These are phyloP conservation scores for Curvularia spicifera DNA, from an alignment of 2,329 filamentous ascomycete genomes.

Conservation along the genomic window DNA sequence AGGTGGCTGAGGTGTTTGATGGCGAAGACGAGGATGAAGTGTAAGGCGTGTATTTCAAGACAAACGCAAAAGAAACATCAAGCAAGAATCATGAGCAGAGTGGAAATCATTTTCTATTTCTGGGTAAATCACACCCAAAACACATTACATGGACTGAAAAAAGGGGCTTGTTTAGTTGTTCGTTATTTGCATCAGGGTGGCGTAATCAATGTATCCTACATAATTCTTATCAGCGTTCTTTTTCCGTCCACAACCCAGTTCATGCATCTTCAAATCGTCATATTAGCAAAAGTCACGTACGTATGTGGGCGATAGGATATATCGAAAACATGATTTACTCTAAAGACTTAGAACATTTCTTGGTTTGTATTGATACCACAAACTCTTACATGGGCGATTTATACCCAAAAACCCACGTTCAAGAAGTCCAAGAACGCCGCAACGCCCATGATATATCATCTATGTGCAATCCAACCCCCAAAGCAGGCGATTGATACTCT, in stretches of 20 bases:
- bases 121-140: neutral
- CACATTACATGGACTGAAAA: neutral
- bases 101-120: neutral
- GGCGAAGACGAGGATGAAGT: conserved; percentile 15
- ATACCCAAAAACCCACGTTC: neutral
- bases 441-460: neutral
- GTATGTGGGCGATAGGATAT: neutral
- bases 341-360: neutral
- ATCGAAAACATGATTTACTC: neutral
- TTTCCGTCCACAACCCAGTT: neutral
- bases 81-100: neutral
- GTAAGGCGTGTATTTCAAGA: neutral
- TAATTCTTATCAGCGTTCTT: neutral
- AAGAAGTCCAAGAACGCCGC: too few relatives aligned
- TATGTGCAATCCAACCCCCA: neutral
- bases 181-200: conserved; percentile 4
- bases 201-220: neutral
- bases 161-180: neutral
- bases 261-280: neutral
- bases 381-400: neutral
- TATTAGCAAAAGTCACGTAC: neutral
- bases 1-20: conserved; percentile 5
- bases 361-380: neutral
- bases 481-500: neutral
- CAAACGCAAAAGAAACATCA: neutral